Evolutionary conservation across 176 grass and related monocot species (phyloP).

Genomic region (Avena eriantha): DNA sequence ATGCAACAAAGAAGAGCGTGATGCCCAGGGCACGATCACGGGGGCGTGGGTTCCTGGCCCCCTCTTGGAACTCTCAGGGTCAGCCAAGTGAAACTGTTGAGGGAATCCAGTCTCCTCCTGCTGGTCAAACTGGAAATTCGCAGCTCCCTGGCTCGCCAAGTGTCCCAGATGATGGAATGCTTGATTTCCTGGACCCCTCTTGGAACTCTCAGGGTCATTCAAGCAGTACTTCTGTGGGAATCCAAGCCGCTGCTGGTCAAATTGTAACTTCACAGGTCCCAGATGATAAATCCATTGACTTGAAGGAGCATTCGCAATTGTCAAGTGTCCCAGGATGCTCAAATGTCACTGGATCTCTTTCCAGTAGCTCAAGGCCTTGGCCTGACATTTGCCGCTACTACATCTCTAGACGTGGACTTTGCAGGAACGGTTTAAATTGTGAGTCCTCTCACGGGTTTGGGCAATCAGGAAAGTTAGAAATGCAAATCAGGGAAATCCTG

Average conservation of each 20-base stretch:
- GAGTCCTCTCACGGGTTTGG: constrained; percentile 47
- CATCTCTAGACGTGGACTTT: constrained; percentile 43
- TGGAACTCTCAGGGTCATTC: not conserved
- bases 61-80: not conserved
- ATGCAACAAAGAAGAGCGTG: constrained; percentile 39
- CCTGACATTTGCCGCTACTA: constrained; percentile 45
- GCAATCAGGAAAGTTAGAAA: constrained; percentile 52
- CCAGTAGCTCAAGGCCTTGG: not conserved
- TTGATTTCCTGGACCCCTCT: not conserved
- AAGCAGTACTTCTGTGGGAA: not conserved
- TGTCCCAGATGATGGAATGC: not conserved
- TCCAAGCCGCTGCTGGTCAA: not conserved
- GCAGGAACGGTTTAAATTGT: constrained; percentile 61
- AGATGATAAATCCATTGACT: constrained; percentile 10
- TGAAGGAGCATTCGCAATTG: not conserved
- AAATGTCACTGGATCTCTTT: not conserved
- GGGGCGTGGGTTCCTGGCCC: not conserved
- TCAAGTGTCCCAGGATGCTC: not conserved
- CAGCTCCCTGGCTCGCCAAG: not conserved
- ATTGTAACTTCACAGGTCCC: constrained; percentile 7
- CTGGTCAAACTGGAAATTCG: not conserved
- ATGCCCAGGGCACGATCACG: not conserved
- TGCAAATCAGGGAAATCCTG: constrained; percentile 59
- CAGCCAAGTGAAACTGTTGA: not conserved
- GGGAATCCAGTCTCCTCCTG: not conserved